Conservation (phyloP, 2,329 filamentous ascomycete genomes). For the Blastomyces emzantsi region DNA sequence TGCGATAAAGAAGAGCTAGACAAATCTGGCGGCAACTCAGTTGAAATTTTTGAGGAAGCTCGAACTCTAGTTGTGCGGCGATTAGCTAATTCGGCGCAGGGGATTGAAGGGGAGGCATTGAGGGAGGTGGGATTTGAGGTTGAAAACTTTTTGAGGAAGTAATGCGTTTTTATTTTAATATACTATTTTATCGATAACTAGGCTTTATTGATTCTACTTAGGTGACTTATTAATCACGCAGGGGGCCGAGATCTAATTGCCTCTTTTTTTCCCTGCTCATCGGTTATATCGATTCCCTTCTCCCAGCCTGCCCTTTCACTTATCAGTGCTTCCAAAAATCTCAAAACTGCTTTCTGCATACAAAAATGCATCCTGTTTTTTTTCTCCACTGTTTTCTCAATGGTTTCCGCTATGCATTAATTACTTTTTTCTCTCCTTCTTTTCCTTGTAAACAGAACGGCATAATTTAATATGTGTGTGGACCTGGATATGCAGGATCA, state of each 20-base stretch:
- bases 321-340: background rate
- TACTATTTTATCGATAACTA: background rate
- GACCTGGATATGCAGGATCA: background rate
- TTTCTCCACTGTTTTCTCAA: background rate
- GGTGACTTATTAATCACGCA: background rate
- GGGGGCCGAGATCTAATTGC: background rate
- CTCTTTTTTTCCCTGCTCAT: background rate
- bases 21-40: conserved; percentile 36
- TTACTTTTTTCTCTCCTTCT: background rate
- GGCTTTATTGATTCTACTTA: background rate
- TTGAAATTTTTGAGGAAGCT: conserved; percentile 50
- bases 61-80: conserved; percentile 47
- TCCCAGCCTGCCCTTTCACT: background rate
- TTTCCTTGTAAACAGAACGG: background rate
- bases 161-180: conserved; percentile 44
- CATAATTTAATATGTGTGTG: background rate
- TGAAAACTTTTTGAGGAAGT: conserved; percentile 54
- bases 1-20: conserved; percentile 34
- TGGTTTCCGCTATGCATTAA: background rate
- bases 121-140: conserved; percentile 78
- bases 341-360: background rate
- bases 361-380: background rate
- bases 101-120: conserved; percentile 59
- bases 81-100: conserved; percentile 21
- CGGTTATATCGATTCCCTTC: background rate